These are phyloP conservation scores for Kitagawia praeruptora DNA, from an alignment of 129 eudicot genomes.

Conservation along the genomic window DNA sequence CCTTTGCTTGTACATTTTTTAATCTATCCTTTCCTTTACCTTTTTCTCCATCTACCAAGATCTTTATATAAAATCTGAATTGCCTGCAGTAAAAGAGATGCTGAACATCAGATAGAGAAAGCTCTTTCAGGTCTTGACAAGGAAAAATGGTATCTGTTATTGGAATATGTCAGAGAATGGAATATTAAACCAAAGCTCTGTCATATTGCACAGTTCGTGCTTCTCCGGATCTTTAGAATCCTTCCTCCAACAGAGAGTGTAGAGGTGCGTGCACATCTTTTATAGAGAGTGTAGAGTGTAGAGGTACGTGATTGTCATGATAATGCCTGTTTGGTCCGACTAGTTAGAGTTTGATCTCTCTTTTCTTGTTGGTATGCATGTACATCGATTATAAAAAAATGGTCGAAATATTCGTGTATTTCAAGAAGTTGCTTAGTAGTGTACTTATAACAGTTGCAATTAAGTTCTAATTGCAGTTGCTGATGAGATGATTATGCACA, in stretches of 20 bases:
- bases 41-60: not conserved
- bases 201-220: slow-evolving; percentile 81
- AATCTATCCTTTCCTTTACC: not conserved
- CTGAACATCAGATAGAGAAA: slow-evolving; percentile 40
- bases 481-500: too few relatives aligned
- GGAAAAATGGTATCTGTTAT: slow-evolving; percentile 47
- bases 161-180: slow-evolving; percentile 92
- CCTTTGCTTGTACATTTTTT: too few relatives aligned
- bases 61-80: slow-evolving; percentile 5
- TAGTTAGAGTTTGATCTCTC: not conserved
- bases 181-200: slow-evolving; percentile 86
- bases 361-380: not conserved
- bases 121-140: slow-evolving; percentile 54
- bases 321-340: not conserved
- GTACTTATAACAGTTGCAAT: not conserved
- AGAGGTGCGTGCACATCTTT: slow-evolving; percentile 35
- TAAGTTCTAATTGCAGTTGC: not conserved
- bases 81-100: slow-evolving; percentile 47
- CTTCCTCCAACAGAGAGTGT: slow-evolving; percentile 70
- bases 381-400: not conserved
- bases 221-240: slow-evolving; percentile 46
- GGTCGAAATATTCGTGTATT: not conserved
- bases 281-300: slow-evolving; percentile 35
- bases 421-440: not conserved
- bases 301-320: slow-evolving; percentile 37